A percentile compares a stretch with the other conserved stretches of the same genome.
These are phyloP conservation scores for Apiospora koreana DNA, from an alignment of 2,329 filamentous ascomycete genomes.

Conservation along the genomic window DNA sequence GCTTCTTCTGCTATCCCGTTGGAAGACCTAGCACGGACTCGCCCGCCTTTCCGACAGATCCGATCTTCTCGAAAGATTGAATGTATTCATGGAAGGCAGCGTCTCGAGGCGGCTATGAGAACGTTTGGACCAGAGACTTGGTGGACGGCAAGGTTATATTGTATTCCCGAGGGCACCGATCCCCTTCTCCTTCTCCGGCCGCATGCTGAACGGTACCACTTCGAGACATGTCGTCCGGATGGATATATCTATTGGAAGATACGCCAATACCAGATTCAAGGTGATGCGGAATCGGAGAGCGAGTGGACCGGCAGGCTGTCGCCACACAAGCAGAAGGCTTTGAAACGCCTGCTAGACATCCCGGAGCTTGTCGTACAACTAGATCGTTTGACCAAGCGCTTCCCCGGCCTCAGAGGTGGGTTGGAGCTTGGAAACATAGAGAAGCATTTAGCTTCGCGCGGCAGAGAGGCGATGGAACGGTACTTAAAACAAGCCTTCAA, in stretches of 20 bases:
- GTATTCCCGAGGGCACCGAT: not conserved
- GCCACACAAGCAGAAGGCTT: not conserved
- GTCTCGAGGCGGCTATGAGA: not conserved
- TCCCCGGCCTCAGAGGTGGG: not conserved
- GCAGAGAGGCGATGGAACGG: not conserved
- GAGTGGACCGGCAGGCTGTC: not conserved
- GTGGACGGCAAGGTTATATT: conserved; percentile 11
- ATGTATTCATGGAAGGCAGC: conserved; percentile 5
- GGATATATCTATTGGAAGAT: not conserved
- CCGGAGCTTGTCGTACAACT: not conserved
- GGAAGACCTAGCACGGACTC: not conserved
- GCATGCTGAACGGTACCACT: not conserved
- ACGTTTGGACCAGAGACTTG: conserved; percentile 6
- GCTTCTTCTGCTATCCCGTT: not conserved
- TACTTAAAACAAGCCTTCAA: not conserved
- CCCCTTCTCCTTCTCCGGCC: not conserved
- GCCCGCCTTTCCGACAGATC: not conserved
- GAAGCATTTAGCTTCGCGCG: not conserved
- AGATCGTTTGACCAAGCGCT: not conserved
- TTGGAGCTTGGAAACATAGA: not conserved
- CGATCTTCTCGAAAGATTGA: not conserved
- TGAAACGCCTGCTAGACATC: not conserved
- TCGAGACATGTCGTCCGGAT: not conserved
- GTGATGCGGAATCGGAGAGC: not conserved
- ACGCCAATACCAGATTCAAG: not conserved